Conservation (phyloP, 352 stramenopile genomes). For the Phytophthora brassicae region DNA sequence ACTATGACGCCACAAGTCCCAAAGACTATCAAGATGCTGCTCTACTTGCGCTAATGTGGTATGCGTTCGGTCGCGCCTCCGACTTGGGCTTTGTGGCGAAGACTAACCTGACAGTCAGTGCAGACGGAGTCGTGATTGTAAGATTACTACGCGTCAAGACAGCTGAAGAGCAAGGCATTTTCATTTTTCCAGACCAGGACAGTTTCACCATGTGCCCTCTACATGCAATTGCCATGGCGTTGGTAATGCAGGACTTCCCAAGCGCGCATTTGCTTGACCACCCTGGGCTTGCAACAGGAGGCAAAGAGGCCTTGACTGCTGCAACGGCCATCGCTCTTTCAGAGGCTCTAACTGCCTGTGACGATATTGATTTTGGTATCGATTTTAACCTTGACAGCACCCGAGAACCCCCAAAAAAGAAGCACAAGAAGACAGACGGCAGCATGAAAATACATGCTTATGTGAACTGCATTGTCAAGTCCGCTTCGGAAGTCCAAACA, state of each 20-base stretch:
- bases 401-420: constrained; percentile 1
- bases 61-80: constrained; percentile 9
- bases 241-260: constrained; percentile 4
- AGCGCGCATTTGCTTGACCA: neutral
- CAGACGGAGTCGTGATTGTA: constrained; percentile 10
- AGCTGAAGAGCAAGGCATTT: constrained; percentile 5
- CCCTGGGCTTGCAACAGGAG: neutral
- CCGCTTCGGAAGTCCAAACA: neutral
- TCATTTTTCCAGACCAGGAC: constrained; percentile 1
- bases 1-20: neutral
- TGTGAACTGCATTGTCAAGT: constrained; percentile 3
- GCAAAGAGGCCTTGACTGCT: neutral
- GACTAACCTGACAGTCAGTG: neutral
- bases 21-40: constrained; percentile 29
- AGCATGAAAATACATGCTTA: constrained; percentile 4
- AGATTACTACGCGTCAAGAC: constrained; percentile 6
- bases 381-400: no score
- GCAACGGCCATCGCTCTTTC: neutral
- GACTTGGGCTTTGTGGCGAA: neutral
- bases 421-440: no score
- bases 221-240: constrained; percentile 4
- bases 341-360: neutral
- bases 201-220: constrained; percentile 6
- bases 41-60: constrained; percentile 18
- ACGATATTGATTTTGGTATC: no score